These are phyloP conservation scores for Microbotryum saponariae DNA, from an alignment of 1,284 basidiomycete genomes.

Conservation along the genomic window DNA sequence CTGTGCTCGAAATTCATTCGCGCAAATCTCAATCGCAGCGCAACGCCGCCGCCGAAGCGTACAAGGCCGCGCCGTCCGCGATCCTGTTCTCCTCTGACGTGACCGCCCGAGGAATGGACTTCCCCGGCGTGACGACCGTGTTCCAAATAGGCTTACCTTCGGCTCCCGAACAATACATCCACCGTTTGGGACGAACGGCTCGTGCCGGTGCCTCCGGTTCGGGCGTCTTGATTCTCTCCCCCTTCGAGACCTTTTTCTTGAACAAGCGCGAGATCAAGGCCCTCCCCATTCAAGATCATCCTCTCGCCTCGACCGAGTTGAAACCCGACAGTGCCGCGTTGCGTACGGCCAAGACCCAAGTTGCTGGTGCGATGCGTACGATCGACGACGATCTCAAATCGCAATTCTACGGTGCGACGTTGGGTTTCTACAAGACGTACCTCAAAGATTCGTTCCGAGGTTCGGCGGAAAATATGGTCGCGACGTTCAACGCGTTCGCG, in stretches of 20 bases:
- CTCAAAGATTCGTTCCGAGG: conserved; percentile 21
- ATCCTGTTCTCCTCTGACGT: conserved; percentile 83
- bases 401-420: conserved; percentile 21
- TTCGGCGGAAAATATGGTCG: conserved; percentile 11
- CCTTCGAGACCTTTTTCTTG: conserved; percentile 54
- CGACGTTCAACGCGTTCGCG: conserved; percentile 21
- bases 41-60: conserved; percentile 49
- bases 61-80: conserved; percentile 48
- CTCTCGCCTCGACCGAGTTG: conserved; percentile 14
- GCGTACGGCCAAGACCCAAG: conserved; percentile 33
- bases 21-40: conserved; percentile 48
- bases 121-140: conserved; percentile 55
- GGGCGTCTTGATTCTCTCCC: conserved; percentile 55
- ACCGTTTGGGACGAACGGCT: conserved; percentile 47
- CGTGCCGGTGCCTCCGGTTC: conserved; percentile 48
- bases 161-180: conserved; percentile 43
- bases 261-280: conserved; percentile 43
- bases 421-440: conserved; percentile 28
- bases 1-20: conserved; percentile 45
- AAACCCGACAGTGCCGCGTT: conserved; percentile 33
- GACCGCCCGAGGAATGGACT: conserved; percentile 83
- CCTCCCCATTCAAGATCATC: conserved; percentile 44
- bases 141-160: conserved; percentile 51
- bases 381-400: conserved; percentile 21
- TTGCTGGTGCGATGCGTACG: conserved; percentile 35